Evolutionary conservation across 495 filamentous ascomycete species (phyloP), one percentile per base, ranked within the genome.

Genomic region (Darksidea phi): DNA sequence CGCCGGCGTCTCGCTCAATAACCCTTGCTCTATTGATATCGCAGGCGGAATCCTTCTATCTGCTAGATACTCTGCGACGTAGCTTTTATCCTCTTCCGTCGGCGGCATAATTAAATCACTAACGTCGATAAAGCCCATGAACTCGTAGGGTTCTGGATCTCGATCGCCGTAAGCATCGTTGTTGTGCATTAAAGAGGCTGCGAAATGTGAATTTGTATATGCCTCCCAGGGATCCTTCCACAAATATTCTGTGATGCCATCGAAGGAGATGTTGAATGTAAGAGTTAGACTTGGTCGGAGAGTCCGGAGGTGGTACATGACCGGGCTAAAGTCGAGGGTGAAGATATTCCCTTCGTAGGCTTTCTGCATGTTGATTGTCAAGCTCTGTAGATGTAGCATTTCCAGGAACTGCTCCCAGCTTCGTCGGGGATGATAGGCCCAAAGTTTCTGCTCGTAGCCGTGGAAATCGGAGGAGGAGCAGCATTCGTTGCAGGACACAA

Each of bases 231-330:
- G 26, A 25, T 25, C 32, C 26, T 53, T n/a, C 57, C 57, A 61
- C 18, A 20, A 25, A 12, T 26, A 1, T 24, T 46, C 15, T 21
- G 54, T 23, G 8, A 61, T 34, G 11, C 12, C 18, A 25, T 61
- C 57, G 21, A 61, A 61, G 7, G 57, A 61, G 12, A 61, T 38
- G 21, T 26, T 18, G 38, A 61, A 53, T 1, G n/a, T 18, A 48
- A 54, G 21, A 1, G n/a, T 8, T 3, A 54, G 48, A 8, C 21
- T 38, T 1, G 57, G 37, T 12, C 21, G 12, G 23, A 15, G 38
- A 21, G 36, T 48, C 21, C 57, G 57, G 1, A 61, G 49, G 13
- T n/a, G 15, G 25, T 34, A 47, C 17, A 61, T 3, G 24, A 61
- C 25, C 1, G 50, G 50, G 25, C 38, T 23, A 20, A 62, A 62